These are phyloP conservation scores for Babesia sp. DNA, from an alignment of 169 alveolate genomes.

Conservation along the genomic window DNA sequence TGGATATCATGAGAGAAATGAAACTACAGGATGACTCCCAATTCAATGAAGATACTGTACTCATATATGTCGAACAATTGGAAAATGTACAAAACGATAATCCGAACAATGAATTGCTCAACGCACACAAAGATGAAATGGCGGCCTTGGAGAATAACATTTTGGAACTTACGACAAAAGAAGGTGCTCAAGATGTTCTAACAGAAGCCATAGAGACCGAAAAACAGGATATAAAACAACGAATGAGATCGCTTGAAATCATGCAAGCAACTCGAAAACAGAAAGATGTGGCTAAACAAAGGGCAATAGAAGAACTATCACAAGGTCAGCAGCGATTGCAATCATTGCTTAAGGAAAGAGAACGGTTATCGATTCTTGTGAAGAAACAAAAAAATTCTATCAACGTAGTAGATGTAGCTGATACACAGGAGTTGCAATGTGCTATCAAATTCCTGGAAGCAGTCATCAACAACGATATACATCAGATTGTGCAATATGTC, in stretches of 20 bases:
- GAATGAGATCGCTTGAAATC: not conserved
- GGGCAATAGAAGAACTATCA: not conserved
- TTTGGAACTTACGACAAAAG: not conserved
- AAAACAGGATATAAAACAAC: not conserved
- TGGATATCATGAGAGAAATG: constrained; percentile 27
- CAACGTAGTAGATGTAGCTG: not conserved
- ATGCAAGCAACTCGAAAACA: not conserved
- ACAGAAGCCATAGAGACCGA: not conserved
- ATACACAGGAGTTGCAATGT: constrained; percentile 12
- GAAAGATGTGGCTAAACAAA: constrained; percentile 2
- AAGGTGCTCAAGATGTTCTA: not conserved
- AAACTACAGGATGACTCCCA: not conserved
- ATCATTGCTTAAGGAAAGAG: constrained; percentile 1
- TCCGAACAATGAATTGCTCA: not conserved
- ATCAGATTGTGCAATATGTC: constrained; percentile 21
- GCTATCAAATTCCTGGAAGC: constrained; percentile 41
- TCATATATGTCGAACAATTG: constrained; percentile 1
- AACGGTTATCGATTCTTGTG: not conserved
- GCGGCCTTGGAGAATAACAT: not conserved
- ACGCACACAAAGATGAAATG: constrained; percentile 1
- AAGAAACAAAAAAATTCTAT: constrained; percentile 27
- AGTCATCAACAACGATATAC: constrained; percentile 30
- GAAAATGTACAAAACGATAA: not conserved
- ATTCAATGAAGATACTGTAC: not conserved
- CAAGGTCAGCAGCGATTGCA: not conserved